Percentiles rank a stretch among this genome's conserved stretches.
Conservation (phyloP, 306 rosid genomes). For the Carpinus viminea region DNA sequence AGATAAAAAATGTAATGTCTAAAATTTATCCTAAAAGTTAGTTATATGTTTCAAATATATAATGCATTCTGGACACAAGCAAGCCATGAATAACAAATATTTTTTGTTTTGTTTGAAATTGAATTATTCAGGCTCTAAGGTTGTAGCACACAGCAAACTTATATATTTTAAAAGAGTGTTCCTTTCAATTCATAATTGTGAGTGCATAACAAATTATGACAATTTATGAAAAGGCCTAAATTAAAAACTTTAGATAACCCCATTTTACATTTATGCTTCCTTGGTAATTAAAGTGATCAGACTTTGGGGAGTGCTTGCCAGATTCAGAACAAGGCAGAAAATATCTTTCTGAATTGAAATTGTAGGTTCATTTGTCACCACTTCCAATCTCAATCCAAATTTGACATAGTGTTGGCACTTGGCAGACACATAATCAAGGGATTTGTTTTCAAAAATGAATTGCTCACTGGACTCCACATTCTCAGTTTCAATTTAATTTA, state of each 20-base stretch:
- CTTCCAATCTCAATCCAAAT: not conserved
- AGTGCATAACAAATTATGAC: not conserved
- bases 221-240: too few relatives aligned
- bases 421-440: not conserved
- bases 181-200: not conserved
- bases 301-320: not conserved
- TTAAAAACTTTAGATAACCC: too few relatives aligned
- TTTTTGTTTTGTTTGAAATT: not conserved
- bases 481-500: not conserved
- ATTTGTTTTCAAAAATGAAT: too few relatives aligned
- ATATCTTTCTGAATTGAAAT: not conserved
- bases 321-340: too few relatives aligned
- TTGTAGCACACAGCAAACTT: conserved; percentile 15
- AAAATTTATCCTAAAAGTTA: not conserved
- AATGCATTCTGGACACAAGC: conserved; percentile 11
- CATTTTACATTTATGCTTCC: too few relatives aligned
- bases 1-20: conserved; percentile 14
- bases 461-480: not conserved
- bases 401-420: not conserved
- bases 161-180: not conserved
- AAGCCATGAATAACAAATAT: conserved; percentile 6
- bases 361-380: not conserved
- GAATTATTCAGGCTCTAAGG: conserved; percentile 12
- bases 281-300: not conserved
- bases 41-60: not conserved